These are phyloP conservation scores for Entamoeba histolytica DNA, from an alignment of 208 protist genomes.

Conservation along the genomic window DNA sequence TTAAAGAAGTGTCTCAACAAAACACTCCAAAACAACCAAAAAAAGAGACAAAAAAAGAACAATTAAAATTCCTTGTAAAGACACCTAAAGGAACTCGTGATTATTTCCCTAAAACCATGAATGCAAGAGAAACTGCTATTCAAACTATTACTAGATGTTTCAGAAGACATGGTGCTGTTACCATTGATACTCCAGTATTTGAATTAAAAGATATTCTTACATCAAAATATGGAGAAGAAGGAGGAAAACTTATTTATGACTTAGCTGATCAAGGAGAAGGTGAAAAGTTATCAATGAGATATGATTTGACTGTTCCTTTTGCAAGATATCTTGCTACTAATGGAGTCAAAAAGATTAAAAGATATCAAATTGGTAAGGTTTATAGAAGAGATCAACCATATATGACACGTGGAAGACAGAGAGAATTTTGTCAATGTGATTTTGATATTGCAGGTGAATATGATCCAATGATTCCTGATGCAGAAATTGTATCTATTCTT, in stretches of 20 bases:
- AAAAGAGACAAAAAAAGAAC: background rate
- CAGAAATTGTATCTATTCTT: conserved; percentile 45
- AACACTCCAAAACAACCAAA: background rate
- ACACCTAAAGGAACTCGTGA: conserved; percentile 44
- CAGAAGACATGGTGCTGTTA: conserved; percentile 51
- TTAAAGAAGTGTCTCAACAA: background rate
- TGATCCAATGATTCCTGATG: conserved; percentile 50
- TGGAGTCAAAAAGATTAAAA: conserved; percentile 44
- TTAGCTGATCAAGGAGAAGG: conserved; percentile 51
- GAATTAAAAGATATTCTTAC: conserved; percentile 54
- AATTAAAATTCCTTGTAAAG: background rate
- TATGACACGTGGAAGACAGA: conserved; percentile 48
- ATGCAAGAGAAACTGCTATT: conserved; percentile 46
- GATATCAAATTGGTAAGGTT: conserved; percentile 60
- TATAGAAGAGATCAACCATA: conserved; percentile 56
- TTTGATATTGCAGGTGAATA: conserved; percentile 59
- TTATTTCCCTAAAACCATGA: conserved; percentile 47
- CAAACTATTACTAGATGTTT: conserved; percentile 47
- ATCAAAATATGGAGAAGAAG: conserved; percentile 65
- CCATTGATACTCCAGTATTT: conserved; percentile 63
- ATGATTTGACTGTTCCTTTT: conserved; percentile 58
- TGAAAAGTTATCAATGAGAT: conserved; percentile 52
- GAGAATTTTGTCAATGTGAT: conserved; percentile 70
- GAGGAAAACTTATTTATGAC: conserved; percentile 62
- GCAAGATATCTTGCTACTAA: conserved; percentile 50